Base-by-base conservation (phyloP, 2,329 filamentous ascomycete species). In the Diaporthe helianthi region DNA sequence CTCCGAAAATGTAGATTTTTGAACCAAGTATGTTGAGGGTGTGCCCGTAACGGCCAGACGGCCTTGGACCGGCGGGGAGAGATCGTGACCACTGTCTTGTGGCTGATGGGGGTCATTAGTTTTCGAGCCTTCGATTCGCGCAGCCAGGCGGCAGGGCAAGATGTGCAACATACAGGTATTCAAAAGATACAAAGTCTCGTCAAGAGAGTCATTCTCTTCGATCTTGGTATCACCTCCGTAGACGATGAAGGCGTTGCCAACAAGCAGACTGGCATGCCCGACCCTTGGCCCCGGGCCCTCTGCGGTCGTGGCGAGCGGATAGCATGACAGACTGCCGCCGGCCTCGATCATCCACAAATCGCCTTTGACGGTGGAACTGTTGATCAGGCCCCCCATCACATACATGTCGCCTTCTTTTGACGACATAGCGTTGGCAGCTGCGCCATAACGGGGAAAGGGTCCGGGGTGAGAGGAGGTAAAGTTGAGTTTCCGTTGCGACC, bases 141-240 rank as follows among this genome's bases (percentile, higher is more conserved):
- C 65, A 3, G 9, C 36, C 7, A 26, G 26, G 36, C n/a, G 17
- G 9, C 24, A 29, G 29, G n/a, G 15, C 13, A 24, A 13, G 33
- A 9, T 7, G 15, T 52, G 31, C 70, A 67, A 85, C 95, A 83
- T 86, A 98, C 96, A 98, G 61, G 96, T 99, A 82, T 99, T 99
- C 64, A 99, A 85, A 63, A 99, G 87, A 80, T 99, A 99, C 15
- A 99, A 84, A 0, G 96, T 98, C 81, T 99, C 95, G 76, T 99
- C 96, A 69, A 99, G 83, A 60, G 93, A 86, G 80, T 99, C 96
- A 38, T 89, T 89, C 76, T 98, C 96, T 67, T 98, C 94, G 78
- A 97, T 92, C 81, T 99, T 99, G 64, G 96, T 99, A 79, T 99
- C 97, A 77, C 96, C 96, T 61, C 96, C 97, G 77, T 98, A 99